Evolutionary conservation across 306 rosid genomes (phyloP).

Genomic region (Boehmeria nivea): DNA sequence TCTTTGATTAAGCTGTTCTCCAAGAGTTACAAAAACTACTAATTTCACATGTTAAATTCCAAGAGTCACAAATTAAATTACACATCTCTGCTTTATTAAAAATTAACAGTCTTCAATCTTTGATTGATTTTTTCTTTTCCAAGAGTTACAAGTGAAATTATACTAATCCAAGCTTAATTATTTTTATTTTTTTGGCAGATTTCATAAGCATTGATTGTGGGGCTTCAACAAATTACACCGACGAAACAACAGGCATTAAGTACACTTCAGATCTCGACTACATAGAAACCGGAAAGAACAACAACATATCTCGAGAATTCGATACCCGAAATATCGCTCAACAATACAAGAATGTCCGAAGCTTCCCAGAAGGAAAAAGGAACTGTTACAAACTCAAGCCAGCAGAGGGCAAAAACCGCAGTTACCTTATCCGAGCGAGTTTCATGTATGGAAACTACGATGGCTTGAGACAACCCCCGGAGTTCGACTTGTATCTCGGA

Average conservation of each 20-base stretch:
- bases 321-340: neutral
- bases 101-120: too few relatives aligned
- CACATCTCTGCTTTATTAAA: too few relatives aligned
- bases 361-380: conserved; percentile 3
- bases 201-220: neutral
- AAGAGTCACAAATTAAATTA: too few relatives aligned
- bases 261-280: neutral
- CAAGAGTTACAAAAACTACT: too few relatives aligned
- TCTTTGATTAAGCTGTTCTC: too few relatives aligned
- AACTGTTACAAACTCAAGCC: conserved; percentile 23
- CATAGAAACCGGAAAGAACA: neutral
- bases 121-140: too few relatives aligned
- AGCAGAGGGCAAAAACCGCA: neutral
- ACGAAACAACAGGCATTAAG: neutral
- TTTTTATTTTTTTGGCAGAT: neutral
- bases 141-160: neutral
- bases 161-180: neutral
- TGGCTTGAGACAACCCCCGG: neutral
- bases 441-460: conserved; percentile 31
- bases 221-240: neutral
- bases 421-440: conserved; percentile 23
- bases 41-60: too few relatives aligned
- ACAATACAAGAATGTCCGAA: neutral
- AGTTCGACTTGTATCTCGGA: conserved; percentile 22
- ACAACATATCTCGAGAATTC: neutral